Base-by-base conservation (phyloP, 768 basidiomycete genomes). In the Boletus sensibilis region DNA sequence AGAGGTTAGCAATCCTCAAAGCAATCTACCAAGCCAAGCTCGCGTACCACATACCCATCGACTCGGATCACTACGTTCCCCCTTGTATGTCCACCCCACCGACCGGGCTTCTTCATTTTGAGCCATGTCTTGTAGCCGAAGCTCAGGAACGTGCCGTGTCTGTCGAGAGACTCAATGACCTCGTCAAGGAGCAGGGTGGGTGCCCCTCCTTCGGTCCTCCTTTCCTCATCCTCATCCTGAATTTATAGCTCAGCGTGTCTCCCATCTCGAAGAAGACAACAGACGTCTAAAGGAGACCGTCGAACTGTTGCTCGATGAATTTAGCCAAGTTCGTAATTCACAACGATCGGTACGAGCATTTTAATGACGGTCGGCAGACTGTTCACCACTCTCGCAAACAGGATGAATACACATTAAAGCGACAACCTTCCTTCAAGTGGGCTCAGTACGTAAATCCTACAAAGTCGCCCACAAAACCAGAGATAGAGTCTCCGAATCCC, bases 21-120 rank as follows among this genome's bases (percentile, higher is more conserved):
- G 88, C 90, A 46, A 86, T 98, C 55, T 98, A 97, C 75, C 84
- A 85, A 51, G 77, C 92, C 64, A 99, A 99, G 78, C 74, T 94
- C 50, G 84, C 85, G 1, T 82, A 95, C 66, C 85, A 85, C 59
- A 78, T 99, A 50, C 85, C 90, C 37, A 85, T 95, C 62, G 91
- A 92, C 56, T 76, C 87, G 38, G 88, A 90, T 59, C 82, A 92
- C 64, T 97, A 93, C 69, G 82, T 94, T 14, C 94, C 94, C 10
- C 92, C 92, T 55, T 94, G 94, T 93, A 67, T 66, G 91, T 76
- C 45, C 45, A 41, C 40, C 50, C 42, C 50, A 29, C 23, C 21
- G n/a, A 4, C 49, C 12, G 1, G 1, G 27, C 45, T 52, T 35
- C 38, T 43, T 41, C 38, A 13, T 23, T n/a, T 31, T 48, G 33